These are phyloP conservation scores for Neohortaea acidophila DNA, from an alignment of 495 filamentous ascomycete genomes.

Conservation along the genomic window DNA sequence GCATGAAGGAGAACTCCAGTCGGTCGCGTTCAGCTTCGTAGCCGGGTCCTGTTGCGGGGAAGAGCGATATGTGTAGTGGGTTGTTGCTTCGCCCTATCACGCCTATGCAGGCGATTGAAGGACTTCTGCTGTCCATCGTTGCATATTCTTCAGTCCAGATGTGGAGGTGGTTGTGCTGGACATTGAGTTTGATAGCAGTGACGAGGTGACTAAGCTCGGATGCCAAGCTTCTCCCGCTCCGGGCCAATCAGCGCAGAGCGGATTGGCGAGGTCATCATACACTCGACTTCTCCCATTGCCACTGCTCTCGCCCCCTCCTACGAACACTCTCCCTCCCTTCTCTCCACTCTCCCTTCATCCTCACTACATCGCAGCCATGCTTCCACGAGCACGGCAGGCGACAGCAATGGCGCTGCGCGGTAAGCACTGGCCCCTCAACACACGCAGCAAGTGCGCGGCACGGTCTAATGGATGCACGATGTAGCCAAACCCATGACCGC, in stretches of 20 bases:
- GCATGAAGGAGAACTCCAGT: slow-evolving; percentile 80
- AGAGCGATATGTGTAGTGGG: slow-evolving; percentile 82
- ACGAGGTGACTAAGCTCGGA: no score
- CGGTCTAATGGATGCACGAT: slow-evolving; percentile 22
- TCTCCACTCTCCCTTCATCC: slow-evolving; percentile 18
- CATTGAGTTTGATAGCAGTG: no score
- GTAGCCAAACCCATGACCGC: slow-evolving; percentile 47
- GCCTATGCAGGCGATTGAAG: slow-evolving; percentile 79
- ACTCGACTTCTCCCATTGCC: no score
- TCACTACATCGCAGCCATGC: slow-evolving; percentile 34
- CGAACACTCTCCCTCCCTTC: neutral
- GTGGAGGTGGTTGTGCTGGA: no score
- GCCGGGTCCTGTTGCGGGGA: slow-evolving; percentile 48
- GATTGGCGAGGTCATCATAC: neutral
- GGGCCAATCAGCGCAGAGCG: slow-evolving; percentile 12
- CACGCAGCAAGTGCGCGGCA: slow-evolving; percentile 10
- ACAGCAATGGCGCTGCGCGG: slow-evolving; percentile 57
- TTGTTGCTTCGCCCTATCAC: slow-evolving; percentile 95
- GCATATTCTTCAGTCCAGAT: no score
- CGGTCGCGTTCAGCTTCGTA: slow-evolving; percentile 28
- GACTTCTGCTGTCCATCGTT: slow-evolving; percentile 23
- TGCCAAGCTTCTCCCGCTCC: no score
- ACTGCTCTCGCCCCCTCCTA: neutral
- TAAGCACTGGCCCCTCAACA: slow-evolving; percentile 27
- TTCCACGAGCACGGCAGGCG: slow-evolving; percentile 46